Evolutionary conservation across 2,329 filamentous ascomycete species (phyloP).

Genomic region (Aureobasidium sp.): DNA sequence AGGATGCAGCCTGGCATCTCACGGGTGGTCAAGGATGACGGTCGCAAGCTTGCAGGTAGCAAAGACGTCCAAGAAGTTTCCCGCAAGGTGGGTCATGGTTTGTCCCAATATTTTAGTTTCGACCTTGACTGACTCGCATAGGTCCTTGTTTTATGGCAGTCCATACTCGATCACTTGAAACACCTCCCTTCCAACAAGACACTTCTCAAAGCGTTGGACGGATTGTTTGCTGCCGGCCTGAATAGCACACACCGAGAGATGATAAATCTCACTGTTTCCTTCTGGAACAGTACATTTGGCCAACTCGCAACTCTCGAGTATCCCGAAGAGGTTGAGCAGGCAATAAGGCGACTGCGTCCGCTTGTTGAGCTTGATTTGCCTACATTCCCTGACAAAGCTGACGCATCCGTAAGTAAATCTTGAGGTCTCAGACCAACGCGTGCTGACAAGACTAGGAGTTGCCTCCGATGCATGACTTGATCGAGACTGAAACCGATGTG

Average conservation of each 20-base stretch:
- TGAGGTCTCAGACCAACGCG: neutral
- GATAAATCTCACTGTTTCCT: slow-evolving; percentile 45
- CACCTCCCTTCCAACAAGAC: slow-evolving; percentile 46
- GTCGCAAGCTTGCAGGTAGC: slow-evolving; percentile 27
- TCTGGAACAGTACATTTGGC: slow-evolving; percentile 68
- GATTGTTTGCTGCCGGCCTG: slow-evolving; percentile 47
- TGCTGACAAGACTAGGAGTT: neutral
- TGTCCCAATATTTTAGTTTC: neutral
- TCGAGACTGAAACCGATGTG: slow-evolving; percentile 2
- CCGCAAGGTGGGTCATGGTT: neutral
- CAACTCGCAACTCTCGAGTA: slow-evolving; percentile 54
- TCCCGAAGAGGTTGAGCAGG: slow-evolving; percentile 55
- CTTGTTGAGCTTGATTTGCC: slow-evolving; percentile 48
- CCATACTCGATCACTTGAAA: slow-evolving; percentile 48
- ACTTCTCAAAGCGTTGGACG: slow-evolving; percentile 48
- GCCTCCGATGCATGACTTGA: neutral
- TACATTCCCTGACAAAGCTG: slow-evolving; percentile 35
- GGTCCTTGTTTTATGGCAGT: slow-evolving; percentile 36
- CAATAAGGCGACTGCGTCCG: slow-evolving; percentile 55
- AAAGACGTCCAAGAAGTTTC: neutral
- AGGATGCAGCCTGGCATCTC: slow-evolving; percentile 56
- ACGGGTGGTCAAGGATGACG: slow-evolving; percentile 56
- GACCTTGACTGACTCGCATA: slow-evolving; percentile 18
- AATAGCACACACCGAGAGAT: slow-evolving; percentile 45
- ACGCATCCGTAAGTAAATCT: slow-evolving; percentile 31